Base-by-base conservation (phyloP, 1,284 basidiomycete species). In the Amylostereum areolatum region DNA sequence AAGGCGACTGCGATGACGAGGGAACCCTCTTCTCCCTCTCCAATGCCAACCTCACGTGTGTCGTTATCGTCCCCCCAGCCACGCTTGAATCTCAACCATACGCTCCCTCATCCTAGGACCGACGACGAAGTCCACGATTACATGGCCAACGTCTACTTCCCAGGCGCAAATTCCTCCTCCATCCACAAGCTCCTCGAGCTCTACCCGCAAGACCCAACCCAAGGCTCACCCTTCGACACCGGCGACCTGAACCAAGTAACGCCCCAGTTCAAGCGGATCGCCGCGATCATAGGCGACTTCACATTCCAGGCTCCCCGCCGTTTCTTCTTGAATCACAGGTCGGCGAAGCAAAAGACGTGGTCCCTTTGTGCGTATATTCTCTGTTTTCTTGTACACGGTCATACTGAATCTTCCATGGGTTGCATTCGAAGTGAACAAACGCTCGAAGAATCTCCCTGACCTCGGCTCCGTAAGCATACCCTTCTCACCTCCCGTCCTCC, bases 161-260 rank as follows among this genome's bases (percentile, higher is more conserved):
- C 37, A 5, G 27, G 5, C 7, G 37, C 37, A 6, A 39, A n/a
- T n/a, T 5, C n/a, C n/a, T 39, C 37, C 7, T 6, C 5, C 37
- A 39, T 39, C 27, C n/a, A 39, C n/a, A 28, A 25, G 5, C 53
- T 48, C 5, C n/a, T 50, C 4, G 46, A 45, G 9, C 10, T 34
- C 29, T 63, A 63, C 30, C 62, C 62, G 8, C 51, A 50, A 1
- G 54, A 57, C 30, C 55, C 44, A 0, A 6, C 43, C 6, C 37
- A 50, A 10, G 61, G 62, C 8, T 61, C 59, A 3, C 65, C 65
- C 3, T 66, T 62, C 45, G 56, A 55, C 18, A 67, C 65, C 2
- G 57, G 61, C 3, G 3, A 40, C 6, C 31, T 31, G 29, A 55
- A 56, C 43, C 33, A 45, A 9, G 35, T 49, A 1, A 18, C 55